Evolutionary conservation across 2,329 filamentous ascomycete species (phyloP).

Genomic region (Penicillium sp.): DNA sequence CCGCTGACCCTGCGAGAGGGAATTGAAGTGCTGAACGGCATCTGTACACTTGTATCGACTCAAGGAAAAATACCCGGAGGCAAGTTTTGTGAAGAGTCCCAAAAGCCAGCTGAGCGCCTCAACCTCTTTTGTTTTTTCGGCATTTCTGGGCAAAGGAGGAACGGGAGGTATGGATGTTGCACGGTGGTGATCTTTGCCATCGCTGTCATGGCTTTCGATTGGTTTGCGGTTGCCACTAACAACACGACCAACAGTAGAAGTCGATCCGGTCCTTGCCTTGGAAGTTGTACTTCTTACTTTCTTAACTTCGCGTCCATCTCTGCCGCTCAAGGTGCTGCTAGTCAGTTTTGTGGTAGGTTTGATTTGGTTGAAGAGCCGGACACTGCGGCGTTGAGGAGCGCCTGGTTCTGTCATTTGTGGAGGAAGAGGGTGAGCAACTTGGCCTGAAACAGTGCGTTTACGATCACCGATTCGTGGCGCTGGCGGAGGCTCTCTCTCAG

Average conservation of each 20-base stretch:
- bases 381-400: slow-evolving; percentile 67
- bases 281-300: slow-evolving; percentile 76
- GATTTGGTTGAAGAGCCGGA: slow-evolving; percentile 69
- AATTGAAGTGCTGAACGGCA: slow-evolving; percentile 71
- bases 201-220: slow-evolving; percentile 60
- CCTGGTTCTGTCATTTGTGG: slow-evolving; percentile 63
- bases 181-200: slow-evolving; percentile 60
- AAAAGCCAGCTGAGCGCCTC: slow-evolving; percentile 76
- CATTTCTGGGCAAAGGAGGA: slow-evolving; percentile 31
- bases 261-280: slow-evolving; percentile 65
- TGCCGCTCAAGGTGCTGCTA: slow-evolving; percentile 58
- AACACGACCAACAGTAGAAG: slow-evolving; percentile 75
- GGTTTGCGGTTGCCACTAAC: slow-evolving; percentile 89
- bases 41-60: slow-evolving; percentile 77
- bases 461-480: slow-evolving; percentile 57
- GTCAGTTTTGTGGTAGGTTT: slow-evolving; percentile 66
- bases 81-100: slow-evolving; percentile 79
- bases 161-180: slow-evolving; percentile 34
- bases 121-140: slow-evolving; percentile 65
- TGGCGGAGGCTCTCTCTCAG: slow-evolving; percentile 32
- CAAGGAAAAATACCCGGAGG: slow-evolving; percentile 74
- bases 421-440: slow-evolving; percentile 56
- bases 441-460: slow-evolving; percentile 91
- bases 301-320: slow-evolving; percentile 72
- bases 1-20: slow-evolving; percentile 71